phyloP scores from a whole-genome alignment of 257 asterid genomes.

The Solanum bulbocastanum region DNA sequence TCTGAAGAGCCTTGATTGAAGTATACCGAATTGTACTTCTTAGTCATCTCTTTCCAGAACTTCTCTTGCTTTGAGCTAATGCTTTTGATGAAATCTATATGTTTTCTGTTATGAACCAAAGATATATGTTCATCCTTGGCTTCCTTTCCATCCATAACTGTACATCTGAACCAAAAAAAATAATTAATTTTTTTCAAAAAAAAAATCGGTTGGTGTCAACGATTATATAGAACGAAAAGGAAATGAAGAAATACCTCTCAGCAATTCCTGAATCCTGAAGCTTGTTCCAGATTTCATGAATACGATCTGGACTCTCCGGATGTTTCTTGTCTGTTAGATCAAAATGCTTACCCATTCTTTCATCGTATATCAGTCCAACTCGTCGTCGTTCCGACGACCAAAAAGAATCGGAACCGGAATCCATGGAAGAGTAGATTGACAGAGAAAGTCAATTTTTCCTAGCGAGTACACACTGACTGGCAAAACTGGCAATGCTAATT shows the following conservation, averaged over 20 bases:
- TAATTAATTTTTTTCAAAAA: background rate
- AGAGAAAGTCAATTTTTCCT: background rate
- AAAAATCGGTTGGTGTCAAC: background rate
- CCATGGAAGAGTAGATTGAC: background rate
- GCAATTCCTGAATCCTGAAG: slow-evolving; percentile 57
- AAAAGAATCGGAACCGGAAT: background rate
- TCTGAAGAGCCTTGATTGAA: slow-evolving; percentile 83
- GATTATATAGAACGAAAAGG: background rate
- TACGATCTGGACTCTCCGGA: slow-evolving; percentile 78
- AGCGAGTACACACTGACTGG: background rate
- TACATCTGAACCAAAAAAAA: slow-evolving; percentile 36
- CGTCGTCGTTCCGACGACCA: slow-evolving; percentile 21
- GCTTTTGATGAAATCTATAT: slow-evolving; percentile 50
- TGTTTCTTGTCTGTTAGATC: slow-evolving; percentile 38
- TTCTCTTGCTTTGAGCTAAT: slow-evolving; percentile 41
- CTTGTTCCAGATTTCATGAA: slow-evolving; percentile 62
- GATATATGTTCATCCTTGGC: slow-evolving; percentile 58
- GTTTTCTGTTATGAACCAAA: slow-evolving; percentile 65
- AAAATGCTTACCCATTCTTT: slow-evolving; percentile 67
- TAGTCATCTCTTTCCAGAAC: slow-evolving; percentile 32
- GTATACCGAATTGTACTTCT: slow-evolving; percentile 65
- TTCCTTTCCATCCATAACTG: slow-evolving; percentile 52
- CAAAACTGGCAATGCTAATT: background rate
- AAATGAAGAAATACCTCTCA: slow-evolving; percentile 31
- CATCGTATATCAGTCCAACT: slow-evolving; percentile 80